Percentiles rank a stretch among this genome's conserved stretches.
Evolutionary conservation across 2,329 filamentous ascomycete genomes (phyloP).

Genomic region (Scorias spongiosa): DNA sequence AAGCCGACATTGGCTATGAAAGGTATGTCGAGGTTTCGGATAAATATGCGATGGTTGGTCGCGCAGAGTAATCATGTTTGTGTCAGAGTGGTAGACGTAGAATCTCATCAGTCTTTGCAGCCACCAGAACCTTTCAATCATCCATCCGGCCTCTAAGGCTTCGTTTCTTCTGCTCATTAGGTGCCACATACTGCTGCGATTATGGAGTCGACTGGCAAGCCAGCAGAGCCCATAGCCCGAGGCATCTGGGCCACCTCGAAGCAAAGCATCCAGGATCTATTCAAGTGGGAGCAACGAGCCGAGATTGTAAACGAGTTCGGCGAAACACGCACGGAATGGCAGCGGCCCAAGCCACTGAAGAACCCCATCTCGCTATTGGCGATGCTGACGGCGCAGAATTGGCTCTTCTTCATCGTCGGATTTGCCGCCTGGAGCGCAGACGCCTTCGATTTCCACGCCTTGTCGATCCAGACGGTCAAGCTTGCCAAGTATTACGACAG

Average conservation of each 20-base stretch:
- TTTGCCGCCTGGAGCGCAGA: slow-evolving; percentile 66
- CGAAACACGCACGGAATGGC: slow-evolving; percentile 54
- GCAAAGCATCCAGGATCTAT: slow-evolving; percentile 49
- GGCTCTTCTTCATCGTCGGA: slow-evolving; percentile 61
- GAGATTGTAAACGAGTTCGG: slow-evolving; percentile 49
- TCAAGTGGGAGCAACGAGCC: slow-evolving; percentile 60
- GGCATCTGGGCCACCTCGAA: slow-evolving; percentile 50
- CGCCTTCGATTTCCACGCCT: slow-evolving; percentile 70
- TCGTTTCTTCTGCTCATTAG: too few relatives aligned
- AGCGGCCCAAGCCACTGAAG: slow-evolving; percentile 46
- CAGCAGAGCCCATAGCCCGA: slow-evolving; percentile 52
- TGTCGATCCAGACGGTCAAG: slow-evolving; percentile 64
- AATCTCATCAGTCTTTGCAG: too few relatives aligned
- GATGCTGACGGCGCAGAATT: slow-evolving; percentile 49
- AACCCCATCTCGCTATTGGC: slow-evolving; percentile 57
- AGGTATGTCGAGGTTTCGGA: too few relatives aligned
- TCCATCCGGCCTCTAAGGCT: too few relatives aligned
- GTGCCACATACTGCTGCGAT: background rate
- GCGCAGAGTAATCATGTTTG: too few relatives aligned
- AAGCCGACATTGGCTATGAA: too few relatives aligned
- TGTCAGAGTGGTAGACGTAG: too few relatives aligned
- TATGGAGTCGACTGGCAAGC: slow-evolving; percentile 20
- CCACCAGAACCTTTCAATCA: too few relatives aligned
- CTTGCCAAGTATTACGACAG: slow-evolving; percentile 43
- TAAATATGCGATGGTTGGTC: too few relatives aligned